These are phyloP conservation scores for Ceriops decandra DNA, from an alignment of 345 rosid genomes.

Conservation along the genomic window DNA sequence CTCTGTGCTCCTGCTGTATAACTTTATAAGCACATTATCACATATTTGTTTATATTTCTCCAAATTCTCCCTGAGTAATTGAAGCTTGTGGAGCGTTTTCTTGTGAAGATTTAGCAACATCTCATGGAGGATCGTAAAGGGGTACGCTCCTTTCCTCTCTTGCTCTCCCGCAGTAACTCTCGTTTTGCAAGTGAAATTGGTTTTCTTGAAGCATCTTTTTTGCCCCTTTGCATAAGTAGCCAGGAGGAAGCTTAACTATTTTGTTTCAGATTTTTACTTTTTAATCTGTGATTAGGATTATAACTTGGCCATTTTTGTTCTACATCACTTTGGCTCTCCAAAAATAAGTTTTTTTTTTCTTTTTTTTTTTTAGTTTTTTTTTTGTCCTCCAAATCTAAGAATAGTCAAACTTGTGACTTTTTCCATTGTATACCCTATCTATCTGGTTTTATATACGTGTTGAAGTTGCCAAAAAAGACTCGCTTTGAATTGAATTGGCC, in stretches of 20 bases:
- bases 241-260: background rate
- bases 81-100: background rate
- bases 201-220: background rate
- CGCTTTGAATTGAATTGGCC: background rate
- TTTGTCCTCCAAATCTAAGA: slow-evolving; percentile 16
- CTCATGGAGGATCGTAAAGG: slow-evolving; percentile 28
- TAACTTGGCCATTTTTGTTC: background rate
- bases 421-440: background rate
- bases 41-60: too few relatives aligned
- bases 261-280: too few relatives aligned
- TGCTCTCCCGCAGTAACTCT: background rate
- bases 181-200: background rate
- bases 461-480: background rate
- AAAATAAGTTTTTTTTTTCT: background rate
- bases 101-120: background rate
- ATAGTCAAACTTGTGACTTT: slow-evolving; percentile 16
- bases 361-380: background rate
- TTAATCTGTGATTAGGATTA: background rate
- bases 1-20: too few relatives aligned
- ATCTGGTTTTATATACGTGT: background rate
- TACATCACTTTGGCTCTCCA: background rate
- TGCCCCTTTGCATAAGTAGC: background rate
- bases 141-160: slow-evolving; percentile 6
- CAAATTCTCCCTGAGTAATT: too few relatives aligned
- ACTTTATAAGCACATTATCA: too few relatives aligned